Percentiles rank a stretch among this genome's conserved stretches.
phyloP scores from a whole-genome alignment of 805 yeast genomes.

The Candida verbasci region DNA sequence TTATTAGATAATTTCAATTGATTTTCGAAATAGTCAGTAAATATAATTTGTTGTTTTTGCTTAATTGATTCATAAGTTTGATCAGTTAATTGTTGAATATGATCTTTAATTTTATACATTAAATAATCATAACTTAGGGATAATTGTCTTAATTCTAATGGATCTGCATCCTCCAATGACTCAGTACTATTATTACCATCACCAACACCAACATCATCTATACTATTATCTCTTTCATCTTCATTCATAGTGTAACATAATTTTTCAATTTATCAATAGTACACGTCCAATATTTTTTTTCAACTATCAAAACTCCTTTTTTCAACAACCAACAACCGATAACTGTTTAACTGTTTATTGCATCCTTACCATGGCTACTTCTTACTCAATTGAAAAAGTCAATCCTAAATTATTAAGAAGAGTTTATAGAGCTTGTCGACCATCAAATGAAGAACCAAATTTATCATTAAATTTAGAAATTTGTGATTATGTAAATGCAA shows the following conservation, averaged over 20 bases:
- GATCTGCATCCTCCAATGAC: slow-evolving; percentile 38
- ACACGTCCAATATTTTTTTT: no score
- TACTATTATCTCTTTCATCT: no score
- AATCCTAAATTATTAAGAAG: slow-evolving; percentile 44
- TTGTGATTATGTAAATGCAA: slow-evolving; percentile 88
- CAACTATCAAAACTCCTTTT: no score
- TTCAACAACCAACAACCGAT: no score
- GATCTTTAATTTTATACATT: slow-evolving; percentile 56
- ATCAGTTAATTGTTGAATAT: slow-evolving; percentile 45
- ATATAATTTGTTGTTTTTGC: slow-evolving; percentile 26
- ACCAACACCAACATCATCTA: no score
- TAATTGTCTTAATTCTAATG: slow-evolving; percentile 55
- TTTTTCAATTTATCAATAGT: no score
- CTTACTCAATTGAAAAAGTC: slow-evolving; percentile 35
- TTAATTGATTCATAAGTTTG: slow-evolving; percentile 26
- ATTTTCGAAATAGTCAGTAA: slow-evolving; percentile 18
- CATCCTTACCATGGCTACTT: neutral
- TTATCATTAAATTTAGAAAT: slow-evolving; percentile 84
- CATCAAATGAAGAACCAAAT: slow-evolving; percentile 81
- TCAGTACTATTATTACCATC: neutral
- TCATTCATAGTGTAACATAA: no score
- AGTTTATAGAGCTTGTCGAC: slow-evolving; percentile 77
- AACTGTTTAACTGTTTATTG: no score
- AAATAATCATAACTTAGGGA: slow-evolving; percentile 63
- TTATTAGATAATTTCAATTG: slow-evolving; percentile 32